Conservation (phyloP, 768 basidiomycete species). For the Boletales sp. region DNA sequence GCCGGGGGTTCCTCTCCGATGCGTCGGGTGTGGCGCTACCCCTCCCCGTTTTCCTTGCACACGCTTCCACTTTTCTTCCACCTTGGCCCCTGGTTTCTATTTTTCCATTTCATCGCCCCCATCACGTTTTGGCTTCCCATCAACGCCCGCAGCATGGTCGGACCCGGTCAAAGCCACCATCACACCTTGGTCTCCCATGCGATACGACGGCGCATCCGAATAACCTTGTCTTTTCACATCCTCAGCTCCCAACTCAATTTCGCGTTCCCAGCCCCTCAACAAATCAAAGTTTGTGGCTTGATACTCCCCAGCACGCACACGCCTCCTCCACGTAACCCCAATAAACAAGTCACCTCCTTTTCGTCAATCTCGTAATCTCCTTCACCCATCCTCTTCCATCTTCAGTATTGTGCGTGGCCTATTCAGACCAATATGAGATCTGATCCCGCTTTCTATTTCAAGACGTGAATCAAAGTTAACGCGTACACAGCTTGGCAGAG, state of each 20-base stretch:
- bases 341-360: not conserved
- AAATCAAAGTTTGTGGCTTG: not conserved
- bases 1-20: no score
- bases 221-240: no score
- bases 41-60: no score
- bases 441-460: conserved; percentile 14
- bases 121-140: no score
- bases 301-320: not conserved
- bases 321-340: conserved; percentile 15
- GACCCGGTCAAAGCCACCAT: no score
- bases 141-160: no score
- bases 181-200: no score
- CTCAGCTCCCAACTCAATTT: not conserved
- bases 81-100: no score
- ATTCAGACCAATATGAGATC: conserved; percentile 4
- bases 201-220: no score
- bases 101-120: no score
- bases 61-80: no score
- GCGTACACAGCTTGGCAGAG: conserved; percentile 12
- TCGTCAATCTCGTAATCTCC: conserved; percentile 16
- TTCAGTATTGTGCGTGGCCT: conserved; percentile 5
- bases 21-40: no score
- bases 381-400: not conserved
- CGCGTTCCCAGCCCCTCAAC: conserved; percentile 2
- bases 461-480: conserved; percentile 21